Conservation (phyloP, 1,139 yeast species). For the Hanseniaspora sp. region DNA sequence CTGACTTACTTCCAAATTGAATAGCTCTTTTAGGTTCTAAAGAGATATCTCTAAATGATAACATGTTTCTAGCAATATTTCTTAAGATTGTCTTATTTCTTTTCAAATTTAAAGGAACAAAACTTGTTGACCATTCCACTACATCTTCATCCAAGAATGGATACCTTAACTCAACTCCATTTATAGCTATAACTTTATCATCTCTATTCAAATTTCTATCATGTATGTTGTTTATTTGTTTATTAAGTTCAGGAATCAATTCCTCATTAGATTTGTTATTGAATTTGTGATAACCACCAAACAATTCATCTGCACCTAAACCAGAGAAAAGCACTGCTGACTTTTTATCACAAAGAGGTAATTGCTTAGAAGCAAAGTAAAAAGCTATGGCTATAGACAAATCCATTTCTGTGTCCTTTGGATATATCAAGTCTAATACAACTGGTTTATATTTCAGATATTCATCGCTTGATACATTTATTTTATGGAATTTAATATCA, state of each 20-base stretch:
- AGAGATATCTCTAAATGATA: conserved; percentile 48
- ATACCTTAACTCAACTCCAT: conserved; percentile 87
- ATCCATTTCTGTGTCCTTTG: conserved; percentile 89
- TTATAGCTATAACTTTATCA: conserved; percentile 69
- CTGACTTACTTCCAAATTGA: conserved; percentile 91
- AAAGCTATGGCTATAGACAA: conserved; percentile 88
- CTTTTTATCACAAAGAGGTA: conserved; percentile 34
- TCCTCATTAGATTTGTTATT: conserved; percentile 29
- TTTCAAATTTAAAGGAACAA: conserved; percentile 46
- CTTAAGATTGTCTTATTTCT: conserved; percentile 56
- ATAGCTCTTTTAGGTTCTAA: conserved; percentile 86
- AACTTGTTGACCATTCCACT: conserved; percentile 40
- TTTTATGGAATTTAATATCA: conserved; percentile 46
- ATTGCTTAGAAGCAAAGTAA: conserved; percentile 62
- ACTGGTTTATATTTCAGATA: conserved; percentile 43
- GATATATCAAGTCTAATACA: conserved; percentile 62
- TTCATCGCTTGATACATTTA: conserved; percentile 59
- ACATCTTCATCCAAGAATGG: conserved; percentile 69
- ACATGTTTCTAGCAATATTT: conserved; percentile 39
- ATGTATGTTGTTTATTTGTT: conserved; percentile 65
- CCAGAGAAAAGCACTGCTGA: conserved; percentile 78
- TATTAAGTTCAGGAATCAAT: conserved; percentile 45
- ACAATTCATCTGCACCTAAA: conserved; percentile 91
- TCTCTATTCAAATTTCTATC: conserved; percentile 79
- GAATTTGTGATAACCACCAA: conserved; percentile 69